These are phyloP conservation scores for Trichosanthes cucumerina DNA, from an alignment of 306 rosid genomes.

Conservation along the genomic window DNA sequence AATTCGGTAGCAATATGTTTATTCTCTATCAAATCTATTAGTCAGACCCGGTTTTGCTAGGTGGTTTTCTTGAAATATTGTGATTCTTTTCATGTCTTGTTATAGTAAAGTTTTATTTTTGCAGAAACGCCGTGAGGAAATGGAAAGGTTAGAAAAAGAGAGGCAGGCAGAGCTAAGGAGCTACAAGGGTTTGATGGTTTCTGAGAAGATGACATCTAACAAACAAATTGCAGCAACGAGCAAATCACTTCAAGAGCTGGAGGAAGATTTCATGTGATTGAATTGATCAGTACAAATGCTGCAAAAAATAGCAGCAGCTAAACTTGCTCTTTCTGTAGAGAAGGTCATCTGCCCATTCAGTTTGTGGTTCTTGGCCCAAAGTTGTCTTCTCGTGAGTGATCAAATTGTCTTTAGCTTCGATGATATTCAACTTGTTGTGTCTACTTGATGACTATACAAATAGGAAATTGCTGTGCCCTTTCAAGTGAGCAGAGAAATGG, in stretches of 20 bases:
- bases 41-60: background rate
- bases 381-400: background rate
- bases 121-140: conserved; percentile 85
- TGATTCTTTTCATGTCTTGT: background rate
- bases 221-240: conserved; percentile 63
- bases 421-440: background rate
- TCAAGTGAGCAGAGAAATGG: background rate
- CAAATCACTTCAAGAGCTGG: conserved; percentile 90
- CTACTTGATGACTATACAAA: conserved; percentile 1
- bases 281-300: background rate
- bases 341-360: background rate
- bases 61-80: background rate
- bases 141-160: conserved; percentile 89
- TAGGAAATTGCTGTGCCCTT: background rate
- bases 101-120: background rate
- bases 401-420: background rate
- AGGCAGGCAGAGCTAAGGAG: conserved; percentile 78
- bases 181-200: conserved; percentile 92
- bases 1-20: background rate
- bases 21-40: background rate
- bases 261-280: conserved; percentile 86
- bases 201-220: conserved; percentile 91
- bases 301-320: background rate
- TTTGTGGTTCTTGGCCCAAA: background rate
- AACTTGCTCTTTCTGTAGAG: background rate